phyloP scores from a whole-genome alignment of 2,329 filamentous ascomycete genomes.

The Pseudogymnoascus sp. region DNA sequence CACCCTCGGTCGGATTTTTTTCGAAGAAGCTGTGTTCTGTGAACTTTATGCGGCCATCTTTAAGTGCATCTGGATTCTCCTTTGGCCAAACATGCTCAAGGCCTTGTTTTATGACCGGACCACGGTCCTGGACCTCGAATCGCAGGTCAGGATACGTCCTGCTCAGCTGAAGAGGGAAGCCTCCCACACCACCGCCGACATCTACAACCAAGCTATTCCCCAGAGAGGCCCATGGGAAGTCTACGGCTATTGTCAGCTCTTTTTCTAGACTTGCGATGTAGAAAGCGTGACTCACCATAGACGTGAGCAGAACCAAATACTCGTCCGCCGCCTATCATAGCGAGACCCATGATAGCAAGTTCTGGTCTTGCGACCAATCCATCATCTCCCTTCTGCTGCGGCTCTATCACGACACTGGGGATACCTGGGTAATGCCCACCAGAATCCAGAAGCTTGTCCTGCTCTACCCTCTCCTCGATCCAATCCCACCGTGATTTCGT shows the following conservation, averaged over 20 bases:
- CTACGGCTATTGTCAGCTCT: conserved; percentile 13
- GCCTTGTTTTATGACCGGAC: conserved; percentile 22
- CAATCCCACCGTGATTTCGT: conserved; percentile 30
- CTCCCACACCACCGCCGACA: conserved; percentile 28
- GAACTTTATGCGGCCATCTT: conserved; percentile 18
- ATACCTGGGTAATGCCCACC: conserved; percentile 22
- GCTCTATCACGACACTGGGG: conserved; percentile 16
- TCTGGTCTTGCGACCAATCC: conserved; percentile 19
- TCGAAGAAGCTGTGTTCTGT: conserved; percentile 26
- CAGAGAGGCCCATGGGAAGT: conserved; percentile 24
- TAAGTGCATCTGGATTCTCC: conserved; percentile 22
- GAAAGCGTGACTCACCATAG: conserved; percentile 19
- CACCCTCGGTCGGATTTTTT: conserved; percentile 22
- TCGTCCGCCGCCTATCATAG: conserved; percentile 27
- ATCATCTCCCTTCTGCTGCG: conserved; percentile 16
- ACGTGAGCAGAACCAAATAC: conserved; percentile 24
- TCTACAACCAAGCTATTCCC: conserved; percentile 24
- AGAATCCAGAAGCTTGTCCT: no score
- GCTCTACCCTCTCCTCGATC: conserved; percentile 25
- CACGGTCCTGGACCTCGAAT: conserved; percentile 33
- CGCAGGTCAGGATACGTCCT: conserved; percentile 29
- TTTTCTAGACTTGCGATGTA: not conserved
- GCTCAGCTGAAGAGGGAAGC: conserved; percentile 29
- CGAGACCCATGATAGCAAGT: conserved; percentile 22
- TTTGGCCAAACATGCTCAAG: conserved; percentile 26